Evolutionary conservation across 768 basidiomycete species (phyloP), one percentile per base, ranked within the genome.

Genomic region (Wakefieldia striispora): DNA sequence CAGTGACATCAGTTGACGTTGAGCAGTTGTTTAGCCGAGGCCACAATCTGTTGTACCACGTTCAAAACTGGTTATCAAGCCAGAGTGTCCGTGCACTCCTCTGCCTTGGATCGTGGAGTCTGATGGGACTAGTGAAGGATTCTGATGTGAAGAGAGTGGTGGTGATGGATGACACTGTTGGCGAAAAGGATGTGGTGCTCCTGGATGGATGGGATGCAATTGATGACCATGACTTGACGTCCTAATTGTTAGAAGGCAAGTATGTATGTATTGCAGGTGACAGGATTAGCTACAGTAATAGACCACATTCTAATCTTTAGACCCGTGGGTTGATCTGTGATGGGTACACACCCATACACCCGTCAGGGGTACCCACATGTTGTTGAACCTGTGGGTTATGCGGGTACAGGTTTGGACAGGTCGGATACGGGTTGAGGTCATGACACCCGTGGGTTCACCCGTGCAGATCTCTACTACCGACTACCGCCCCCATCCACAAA

Each of bases 21-120:
- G 58, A 71, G 42, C 49, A 48, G 14, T 51, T 63, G 1, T 70
- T 70, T 33, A 66, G 63, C 33, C 47, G 43, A n/a, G 65, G 69
- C 4, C 47, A 49, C 10, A 54, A 64, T 6, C 21, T 70, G 2
- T 53, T 70, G 6, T 63, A 56, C 0, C 66, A 69, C 35, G 53
- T 64, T n/a, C 50, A 42, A 4, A 69, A 59, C 38, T 53, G 53
- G 2, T 47, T 70, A 3, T 62, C 61, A 5, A 56, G 45, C 4
- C 53, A 64, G 49, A 58, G 63, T 1, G 65, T 64, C 0, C 51
- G 58, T 1, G 61, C 65, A 0, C 45, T 69, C 5, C 44, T 74
- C 26, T 75, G 73, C 48, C 59, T 74, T 0, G 64, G 65, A 7
- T 45, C 33, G 1, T 75, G 72, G 72, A 66, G 62, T 38, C 20